Conservation (phyloP, 306 rosid species). For the Mimosa bimucronata region DNA sequence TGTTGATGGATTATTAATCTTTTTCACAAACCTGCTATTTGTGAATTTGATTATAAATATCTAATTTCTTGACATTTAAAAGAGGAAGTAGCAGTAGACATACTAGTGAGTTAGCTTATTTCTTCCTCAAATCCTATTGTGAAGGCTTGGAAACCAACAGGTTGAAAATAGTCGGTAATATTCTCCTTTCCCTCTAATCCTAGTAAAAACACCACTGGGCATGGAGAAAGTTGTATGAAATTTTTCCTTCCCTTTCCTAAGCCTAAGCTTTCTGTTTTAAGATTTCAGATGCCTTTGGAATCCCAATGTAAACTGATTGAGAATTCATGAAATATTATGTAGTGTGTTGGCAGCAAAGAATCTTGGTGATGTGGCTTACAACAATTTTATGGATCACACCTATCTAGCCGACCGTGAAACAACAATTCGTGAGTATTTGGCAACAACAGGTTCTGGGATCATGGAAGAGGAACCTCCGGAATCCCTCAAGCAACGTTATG, state of each 20-base stretch:
- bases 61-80: neutral
- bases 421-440: slow-evolving; percentile 74
- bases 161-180: too few relatives aligned
- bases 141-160: neutral
- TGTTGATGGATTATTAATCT: too few relatives aligned
- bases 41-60: neutral
- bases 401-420: slow-evolving; percentile 92
- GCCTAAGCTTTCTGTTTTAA: neutral
- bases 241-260: neutral
- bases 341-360: slow-evolving; percentile 92
- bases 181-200: neutral
- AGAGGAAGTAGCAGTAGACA: neutral
- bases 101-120: neutral
- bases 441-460: slow-evolving; percentile 75
- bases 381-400: slow-evolving; percentile 90
- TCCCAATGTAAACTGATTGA: slow-evolving; percentile 24
- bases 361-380: slow-evolving; percentile 59
- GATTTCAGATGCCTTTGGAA: slow-evolving; percentile 15
- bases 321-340: slow-evolving; percentile 27
- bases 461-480: slow-evolving; percentile 98
- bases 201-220: neutral
- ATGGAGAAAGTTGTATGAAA: neutral
- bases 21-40: neutral
- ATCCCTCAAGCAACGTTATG: slow-evolving; percentile 77
- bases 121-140: neutral